Base-by-base conservation (phyloP, 2,329 filamentous ascomycete species). In the Penicillium sp. region DNA sequence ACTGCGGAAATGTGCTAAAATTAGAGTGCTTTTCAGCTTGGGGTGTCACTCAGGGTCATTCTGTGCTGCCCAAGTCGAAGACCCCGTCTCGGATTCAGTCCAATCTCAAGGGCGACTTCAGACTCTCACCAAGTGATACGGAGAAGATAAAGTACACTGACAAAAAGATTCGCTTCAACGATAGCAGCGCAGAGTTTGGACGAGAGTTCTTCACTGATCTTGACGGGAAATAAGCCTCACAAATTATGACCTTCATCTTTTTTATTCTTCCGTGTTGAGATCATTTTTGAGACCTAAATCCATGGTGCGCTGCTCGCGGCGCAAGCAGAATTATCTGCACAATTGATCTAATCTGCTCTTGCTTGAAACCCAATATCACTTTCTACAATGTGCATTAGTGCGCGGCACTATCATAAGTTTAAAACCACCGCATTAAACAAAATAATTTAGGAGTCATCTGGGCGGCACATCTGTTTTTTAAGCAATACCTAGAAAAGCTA, bases 141-240 rank as follows among this genome's bases (percentile, higher is more conserved):
- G 73, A 82, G 68, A 83, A 81, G 74, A 83, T 87, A 54, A 75
- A 79, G 41, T 67, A 62, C 0, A 76, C 88, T 20, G 85, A 89
- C 69, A 86, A 83, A 75, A 87, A 87, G 73, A 48, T 86, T 64
- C 76, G 86, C 43, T 88, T 88, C 69, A 88, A 88, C 57, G 85
- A 88, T 69, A 81, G 84, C 4, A 83, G 79, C 45, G 75, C 69
- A 6, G 76, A 74, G 22, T 88, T 88, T 75, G 81, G 84, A 3
- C 85, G 82, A 72, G 75, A 84, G 7, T 86, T 87, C 64, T 88
- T 85, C 64, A 65, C 70, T 1, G 85, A 86, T 71, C 67, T 88
- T 57, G 86, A 88, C 54, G 85, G 85, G 3, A 85, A 85, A 72
- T 70, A 78, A 7, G 10, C 12, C 2, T 37, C 35, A 54, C 20